phyloP scores from a whole-genome alignment of 805 yeast genomes.

The Lachancea cidri region DNA sequence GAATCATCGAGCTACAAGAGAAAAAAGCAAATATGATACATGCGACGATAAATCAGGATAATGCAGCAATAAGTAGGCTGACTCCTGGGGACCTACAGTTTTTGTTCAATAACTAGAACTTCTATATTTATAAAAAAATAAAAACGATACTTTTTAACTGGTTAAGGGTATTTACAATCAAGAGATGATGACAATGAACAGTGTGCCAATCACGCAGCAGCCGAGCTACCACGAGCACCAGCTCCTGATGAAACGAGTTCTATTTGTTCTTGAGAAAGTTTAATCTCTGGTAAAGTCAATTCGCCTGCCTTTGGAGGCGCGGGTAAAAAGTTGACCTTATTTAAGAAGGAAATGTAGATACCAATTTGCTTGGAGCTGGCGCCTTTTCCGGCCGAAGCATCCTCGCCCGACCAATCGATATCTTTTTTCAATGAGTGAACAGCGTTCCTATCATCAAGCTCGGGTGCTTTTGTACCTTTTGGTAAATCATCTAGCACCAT shows the following conservation, averaged over 20 bases:
- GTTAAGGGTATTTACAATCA: too few species aligned
- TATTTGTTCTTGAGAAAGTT: conserved; percentile 52
- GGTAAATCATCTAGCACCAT: conserved; percentile 92
- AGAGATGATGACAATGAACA: too few species aligned
- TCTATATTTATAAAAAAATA: too few species aligned
- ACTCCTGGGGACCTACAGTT: conserved; percentile 95
- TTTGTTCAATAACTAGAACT: conserved; percentile 75
- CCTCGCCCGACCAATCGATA: conserved; percentile 56
- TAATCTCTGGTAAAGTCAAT: conserved; percentile 49
- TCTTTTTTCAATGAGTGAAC: conserved; percentile 61
- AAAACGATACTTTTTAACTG: too few species aligned
- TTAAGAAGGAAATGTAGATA: conserved; percentile 72
- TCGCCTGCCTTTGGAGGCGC: conserved; percentile 45
- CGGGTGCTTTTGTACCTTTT: conserved; percentile 89
- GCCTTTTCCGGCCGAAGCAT: conserved; percentile 67
- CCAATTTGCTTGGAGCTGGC: conserved; percentile 65
- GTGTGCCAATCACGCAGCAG: conserved; percentile 19
- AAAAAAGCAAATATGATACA: conserved; percentile 97
- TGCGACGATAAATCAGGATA: conserved; percentile 92
- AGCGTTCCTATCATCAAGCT: conserved; percentile 84
- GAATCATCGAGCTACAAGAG: conserved; percentile 92
- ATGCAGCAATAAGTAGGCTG: conserved; percentile 78
- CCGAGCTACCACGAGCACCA: conserved; percentile 70
- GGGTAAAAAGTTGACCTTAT: conserved; percentile 74
- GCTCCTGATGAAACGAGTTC: conserved; percentile 58